Evolutionary conservation across 768 basidiomycete species (phyloP), one percentile per base, ranked within the genome.

Genomic region (Lactarius indigo): DNA sequence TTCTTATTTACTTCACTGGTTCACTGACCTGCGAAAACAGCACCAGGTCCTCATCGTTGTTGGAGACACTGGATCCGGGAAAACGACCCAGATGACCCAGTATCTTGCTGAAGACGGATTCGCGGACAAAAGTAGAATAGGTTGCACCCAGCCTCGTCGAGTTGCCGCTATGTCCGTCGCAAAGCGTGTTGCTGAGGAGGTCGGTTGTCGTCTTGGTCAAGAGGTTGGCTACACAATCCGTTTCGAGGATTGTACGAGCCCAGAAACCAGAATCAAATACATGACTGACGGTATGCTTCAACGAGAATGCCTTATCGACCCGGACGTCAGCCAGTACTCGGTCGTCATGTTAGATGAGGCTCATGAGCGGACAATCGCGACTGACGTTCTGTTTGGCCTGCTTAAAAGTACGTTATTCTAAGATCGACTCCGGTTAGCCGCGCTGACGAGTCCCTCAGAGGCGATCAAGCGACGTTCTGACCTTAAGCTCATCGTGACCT

Each of bases 211-310:
- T 18, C 80, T 99, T 10, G 97, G 97, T 7, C 94, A 96, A 74
- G 97, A 98, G 76, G 96, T 99, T 68, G 97, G 97, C 8, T 99
- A 99, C 76, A 92, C 92, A 7, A 98, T 99, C 72, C 96, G 97
- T 80, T 99, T 99, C 76, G 97, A 99, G 79, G 97, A 99, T 77
- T 95, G 96, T 78, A 98, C 97, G 7, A 91, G 94, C 74, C 96
- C 97, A 4, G 97, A 99, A 78, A 98, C 97, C 3, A 88, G 91
- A 74, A 99, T 99, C 84, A 99, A 98, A 78, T 99, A 97, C 84
- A 98, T 99, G 97, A 99, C 97, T 73, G 97, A 98, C 74, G 97
- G 97, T 80, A 98, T 99, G 94, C 84, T 99, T 30, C 93, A 98
- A 74, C 87, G 97, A 78, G 97, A 99, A 81, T 94, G 91, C 70